Evolutionary conservation across 352 stramenopile species (phyloP).

Genomic region (Elongisporangium anandrum): DNA sequence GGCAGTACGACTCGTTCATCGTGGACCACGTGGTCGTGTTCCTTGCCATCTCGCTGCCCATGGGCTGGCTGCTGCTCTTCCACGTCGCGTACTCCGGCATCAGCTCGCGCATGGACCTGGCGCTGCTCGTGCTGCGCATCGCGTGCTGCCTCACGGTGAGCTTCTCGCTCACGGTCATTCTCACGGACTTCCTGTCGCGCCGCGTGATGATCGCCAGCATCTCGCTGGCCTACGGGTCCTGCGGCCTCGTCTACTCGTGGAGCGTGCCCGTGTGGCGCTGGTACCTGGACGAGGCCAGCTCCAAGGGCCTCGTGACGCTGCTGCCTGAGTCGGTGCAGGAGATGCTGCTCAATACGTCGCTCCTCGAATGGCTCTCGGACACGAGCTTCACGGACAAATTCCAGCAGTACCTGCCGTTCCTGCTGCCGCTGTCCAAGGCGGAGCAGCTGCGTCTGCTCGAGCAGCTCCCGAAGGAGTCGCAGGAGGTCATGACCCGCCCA

Average conservation of each 20-base stretch:
- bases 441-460: slow-evolving; percentile 73
- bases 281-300: slow-evolving; percentile 57
- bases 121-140: slow-evolving; percentile 53
- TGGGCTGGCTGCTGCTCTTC: slow-evolving; percentile 60
- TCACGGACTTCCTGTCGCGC: slow-evolving; percentile 73
- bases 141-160: slow-evolving; percentile 61
- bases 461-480: slow-evolving; percentile 58
- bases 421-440: slow-evolving; percentile 55
- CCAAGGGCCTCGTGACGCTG: slow-evolving; percentile 55
- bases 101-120: slow-evolving; percentile 39
- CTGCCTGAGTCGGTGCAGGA: slow-evolving; percentile 53
- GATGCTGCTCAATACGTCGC: slow-evolving; percentile 63
- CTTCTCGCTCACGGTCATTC: slow-evolving; percentile 64
- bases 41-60: slow-evolving; percentile 51
- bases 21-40: slow-evolving; percentile 71
- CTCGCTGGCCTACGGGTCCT: slow-evolving; percentile 52
- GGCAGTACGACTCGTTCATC: slow-evolving; percentile 68
- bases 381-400: slow-evolving; percentile 68
- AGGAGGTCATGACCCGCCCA: slow-evolving; percentile 68
- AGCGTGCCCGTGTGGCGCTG: slow-evolving; percentile 72
- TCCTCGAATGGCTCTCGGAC: slow-evolving; percentile 83
- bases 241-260: slow-evolving; percentile 76
- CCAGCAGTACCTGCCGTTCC: slow-evolving; percentile 66
- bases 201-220: slow-evolving; percentile 69
- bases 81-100: slow-evolving; percentile 60